Conservation (phyloP, 176 grass and related monocot genomes). For the sorghum (Sorghum bicolor) region Sorghum_bicolor_NCBIv3 NC_012879.2:617501-618000, state of each 20-base stretch:
- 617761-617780: neutral
- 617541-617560: neutral
- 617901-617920: neutral
- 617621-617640: neutral
- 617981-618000: neutral
- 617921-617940: neutral
- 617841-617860: neutral
- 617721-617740: neutral
- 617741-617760: neutral
- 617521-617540: too few relatives aligned
- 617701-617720: neutral
- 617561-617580: neutral
- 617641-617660: neutral
- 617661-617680: neutral
- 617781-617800: neutral
- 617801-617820: neutral
- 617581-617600: neutral
- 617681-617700: neutral
- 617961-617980: neutral
- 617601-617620: too few relatives aligned
- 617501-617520: too few relatives aligned
- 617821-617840: neutral
- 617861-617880: neutral
- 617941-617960: neutral
- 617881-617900: neutral